Evolutionary conservation across 495 filamentous ascomycete species (phyloP).

Genomic region (Friedmanniomyces endolithicus): DNA sequence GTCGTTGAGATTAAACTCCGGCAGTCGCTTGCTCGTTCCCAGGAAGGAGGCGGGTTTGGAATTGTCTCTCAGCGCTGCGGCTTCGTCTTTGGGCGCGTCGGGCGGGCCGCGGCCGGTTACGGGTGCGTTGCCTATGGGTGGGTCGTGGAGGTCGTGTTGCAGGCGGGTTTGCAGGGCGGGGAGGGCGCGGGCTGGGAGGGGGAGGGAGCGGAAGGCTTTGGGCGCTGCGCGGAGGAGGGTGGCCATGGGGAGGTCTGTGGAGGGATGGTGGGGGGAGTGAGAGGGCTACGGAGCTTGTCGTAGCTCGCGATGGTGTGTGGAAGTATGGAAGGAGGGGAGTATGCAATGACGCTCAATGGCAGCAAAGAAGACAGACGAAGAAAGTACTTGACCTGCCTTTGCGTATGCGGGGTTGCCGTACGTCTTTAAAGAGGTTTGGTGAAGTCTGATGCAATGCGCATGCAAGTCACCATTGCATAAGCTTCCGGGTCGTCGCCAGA

Average conservation of each 20-base stretch:
- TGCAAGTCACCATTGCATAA: neutral
- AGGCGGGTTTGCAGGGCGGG: constrained; percentile 1
- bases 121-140: constrained; percentile 13
- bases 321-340: neutral
- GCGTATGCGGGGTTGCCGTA: too few species aligned
- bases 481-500: neutral
- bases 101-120: constrained; percentile 7
- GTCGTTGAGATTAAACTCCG: constrained; percentile 67
- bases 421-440: neutral
- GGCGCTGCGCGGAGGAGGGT: constrained; percentile 7
- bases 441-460: neutral
- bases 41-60: constrained; percentile 11
- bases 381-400: neutral
- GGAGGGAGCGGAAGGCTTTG: constrained; percentile 1
- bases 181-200: neutral
- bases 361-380: neutral
- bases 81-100: constrained; percentile 11
- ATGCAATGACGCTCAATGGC: neutral
- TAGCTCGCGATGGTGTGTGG: neutral
- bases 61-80: constrained; percentile 9
- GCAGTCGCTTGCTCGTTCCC: constrained; percentile 34
- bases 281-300: neutral
- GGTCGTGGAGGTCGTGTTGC: constrained; percentile 11
- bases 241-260: constrained; percentile 11
- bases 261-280: neutral